phyloP scores from a whole-genome alignment of 2,329 filamentous ascomycete species.

The Nothophoma quercina region DNA sequence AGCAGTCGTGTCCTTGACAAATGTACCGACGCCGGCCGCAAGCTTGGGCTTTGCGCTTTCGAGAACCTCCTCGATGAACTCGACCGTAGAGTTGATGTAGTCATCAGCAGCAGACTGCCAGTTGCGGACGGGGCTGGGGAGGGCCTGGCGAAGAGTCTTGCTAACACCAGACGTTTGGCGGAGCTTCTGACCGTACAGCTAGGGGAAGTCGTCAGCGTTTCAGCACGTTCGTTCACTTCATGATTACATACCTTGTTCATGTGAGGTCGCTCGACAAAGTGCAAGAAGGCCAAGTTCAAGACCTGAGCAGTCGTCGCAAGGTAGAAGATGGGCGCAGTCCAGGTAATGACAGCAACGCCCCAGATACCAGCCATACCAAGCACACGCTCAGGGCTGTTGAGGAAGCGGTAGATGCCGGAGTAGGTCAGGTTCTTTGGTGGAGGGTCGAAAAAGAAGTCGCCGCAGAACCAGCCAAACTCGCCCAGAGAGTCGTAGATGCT shows the following conservation, averaged over 20 bases:
- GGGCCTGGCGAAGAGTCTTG: slow-evolving; percentile 85
- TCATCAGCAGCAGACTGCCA: slow-evolving; percentile 88
- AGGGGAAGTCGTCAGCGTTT: neutral
- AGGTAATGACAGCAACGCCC: slow-evolving; percentile 93
- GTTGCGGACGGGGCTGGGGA: slow-evolving; percentile 82
- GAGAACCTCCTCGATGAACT: slow-evolving; percentile 90
- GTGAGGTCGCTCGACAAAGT: slow-evolving; percentile 92
- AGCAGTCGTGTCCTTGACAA: slow-evolving; percentile 86
- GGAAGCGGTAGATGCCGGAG: slow-evolving; percentile 94
- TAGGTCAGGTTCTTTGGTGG: slow-evolving; percentile 84
- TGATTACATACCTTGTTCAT: slow-evolving; percentile 71
- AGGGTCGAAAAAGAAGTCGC: slow-evolving; percentile 97
- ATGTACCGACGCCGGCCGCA: slow-evolving; percentile 82
- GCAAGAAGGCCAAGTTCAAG: slow-evolving; percentile 84
- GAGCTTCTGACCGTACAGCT: slow-evolving; percentile 81
- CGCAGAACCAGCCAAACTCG: slow-evolving; percentile 99
- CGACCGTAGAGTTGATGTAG: slow-evolving; percentile 83
- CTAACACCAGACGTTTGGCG: slow-evolving; percentile 89
- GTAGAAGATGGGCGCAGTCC: slow-evolving; percentile 85
- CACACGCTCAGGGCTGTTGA: slow-evolving; percentile 96
- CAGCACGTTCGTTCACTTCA: no score
- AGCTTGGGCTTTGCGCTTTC: slow-evolving; percentile 86
- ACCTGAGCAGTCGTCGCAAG: slow-evolving; percentile 86
- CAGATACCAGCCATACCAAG: slow-evolving; percentile 94
- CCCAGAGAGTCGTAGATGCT: slow-evolving; percentile 96